Percentiles rank a stretch among this genome's conserved stretches.
Conservation (phyloP, 2,329 filamentous ascomycete genomes). For the Fusarium armeniacum region DNA sequence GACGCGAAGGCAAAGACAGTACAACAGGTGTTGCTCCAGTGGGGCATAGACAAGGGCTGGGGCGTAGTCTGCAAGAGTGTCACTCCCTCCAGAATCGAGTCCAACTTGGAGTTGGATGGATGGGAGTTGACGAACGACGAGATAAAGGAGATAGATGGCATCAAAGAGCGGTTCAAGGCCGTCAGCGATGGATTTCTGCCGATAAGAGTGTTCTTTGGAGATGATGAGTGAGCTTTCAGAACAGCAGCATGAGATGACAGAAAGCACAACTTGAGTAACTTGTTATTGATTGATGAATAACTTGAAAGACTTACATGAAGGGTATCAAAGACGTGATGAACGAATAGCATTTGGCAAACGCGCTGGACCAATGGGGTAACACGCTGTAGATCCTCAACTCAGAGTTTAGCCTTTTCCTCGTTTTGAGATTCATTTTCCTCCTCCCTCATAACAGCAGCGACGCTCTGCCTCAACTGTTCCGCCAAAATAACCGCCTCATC, state of each 20-base stretch:
- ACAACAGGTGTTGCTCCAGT: conserved; percentile 83
- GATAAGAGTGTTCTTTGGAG: conserved; percentile 84
- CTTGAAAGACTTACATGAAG: conserved; percentile 15
- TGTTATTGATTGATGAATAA: not conserved
- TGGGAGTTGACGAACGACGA: conserved; percentile 82
- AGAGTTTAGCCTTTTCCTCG: conserved; percentile 57
- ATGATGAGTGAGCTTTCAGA: conserved; percentile 73
- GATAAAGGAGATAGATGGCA: conserved; percentile 74
- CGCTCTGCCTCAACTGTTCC: conserved; percentile 63
- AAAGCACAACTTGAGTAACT: not conserved
- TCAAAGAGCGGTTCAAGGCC: conserved; percentile 85
- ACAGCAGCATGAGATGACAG: not conserved
- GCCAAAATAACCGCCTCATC: conserved; percentile 76
- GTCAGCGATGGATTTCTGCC: conserved; percentile 82
- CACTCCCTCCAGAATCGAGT: conserved; percentile 78
- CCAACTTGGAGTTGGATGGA: conserved; percentile 81
- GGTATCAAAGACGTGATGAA: conserved; percentile 24
- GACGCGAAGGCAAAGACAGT: conserved; percentile 75
- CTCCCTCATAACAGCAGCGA: conserved; percentile 64
- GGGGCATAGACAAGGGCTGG: conserved; percentile 85
- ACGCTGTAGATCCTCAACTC: conserved; percentile 13
- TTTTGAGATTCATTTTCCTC: conserved; percentile 40
- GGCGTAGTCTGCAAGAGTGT: conserved; percentile 90
- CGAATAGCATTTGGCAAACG: conserved; percentile 6
- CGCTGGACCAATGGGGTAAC: conserved; percentile 26